Evolutionary conservation across 2,329 filamentous ascomycete species (phyloP).

Genomic region (Fusarium floridanum): DNA sequence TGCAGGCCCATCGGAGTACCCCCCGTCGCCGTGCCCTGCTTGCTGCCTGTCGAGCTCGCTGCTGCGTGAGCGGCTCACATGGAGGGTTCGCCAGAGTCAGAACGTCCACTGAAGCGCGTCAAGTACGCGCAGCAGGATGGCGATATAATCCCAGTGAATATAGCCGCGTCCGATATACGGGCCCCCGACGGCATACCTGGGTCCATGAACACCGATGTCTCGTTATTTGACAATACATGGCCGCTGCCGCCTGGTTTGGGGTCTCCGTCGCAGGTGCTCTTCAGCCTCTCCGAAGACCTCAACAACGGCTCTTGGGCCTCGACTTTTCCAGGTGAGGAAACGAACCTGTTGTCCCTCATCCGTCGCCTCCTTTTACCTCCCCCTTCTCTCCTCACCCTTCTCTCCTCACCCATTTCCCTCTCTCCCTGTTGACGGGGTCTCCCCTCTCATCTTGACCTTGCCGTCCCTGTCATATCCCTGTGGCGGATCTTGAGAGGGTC

Average conservation of each 20-base stretch:
- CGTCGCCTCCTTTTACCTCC: neutral
- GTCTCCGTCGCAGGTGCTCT: conserved; percentile 41
- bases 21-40: conserved; percentile 26
- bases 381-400: conserved; percentile 9
- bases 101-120: conserved; percentile 47
- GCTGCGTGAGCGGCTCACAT: conserved; percentile 36
- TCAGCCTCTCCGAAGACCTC: conserved; percentile 37
- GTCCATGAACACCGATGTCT: conserved; percentile 25
- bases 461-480: conserved; percentile 24
- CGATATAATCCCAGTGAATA: conserved; percentile 30
- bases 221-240: conserved; percentile 41
- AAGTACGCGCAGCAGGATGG: conserved; percentile 41
- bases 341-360: conserved; percentile 22
- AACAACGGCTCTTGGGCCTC: conserved; percentile 28
- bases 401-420: neutral
- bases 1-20: conserved; percentile 33
- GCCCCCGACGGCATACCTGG: conserved; percentile 20
- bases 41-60: conserved; percentile 24
- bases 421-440: neutral
- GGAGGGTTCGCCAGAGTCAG: conserved; percentile 43
- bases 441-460: conserved; percentile 12
- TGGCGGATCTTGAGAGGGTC: conserved; percentile 39
- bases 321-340: conserved; percentile 43
- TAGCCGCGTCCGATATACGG: conserved; percentile 27
- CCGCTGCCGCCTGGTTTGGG: conserved; percentile 25